Percentiles rank a stretch among this genome's conserved stretches.
phyloP scores from a whole-genome alignment of 352 stramenopile species.

The Globisporangium echinulatum region DNA sequence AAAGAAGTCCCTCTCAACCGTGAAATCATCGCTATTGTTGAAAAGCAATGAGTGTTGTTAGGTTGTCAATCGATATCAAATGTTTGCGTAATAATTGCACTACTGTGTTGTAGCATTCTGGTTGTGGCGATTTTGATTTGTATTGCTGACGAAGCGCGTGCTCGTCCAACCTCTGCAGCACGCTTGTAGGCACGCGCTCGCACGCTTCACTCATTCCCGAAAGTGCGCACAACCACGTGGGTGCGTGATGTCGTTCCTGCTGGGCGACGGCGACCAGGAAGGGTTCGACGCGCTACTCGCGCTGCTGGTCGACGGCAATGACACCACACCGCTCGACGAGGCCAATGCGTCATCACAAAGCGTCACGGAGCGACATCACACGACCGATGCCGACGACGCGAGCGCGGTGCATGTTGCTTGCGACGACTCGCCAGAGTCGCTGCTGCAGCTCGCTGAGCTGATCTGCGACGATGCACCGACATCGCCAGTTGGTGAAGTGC shows the following conservation, averaged over 20 bases:
- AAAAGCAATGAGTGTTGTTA: too few relatives aligned
- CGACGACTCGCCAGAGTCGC: neutral
- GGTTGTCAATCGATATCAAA: too few relatives aligned
- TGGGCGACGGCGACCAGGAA: neutral
- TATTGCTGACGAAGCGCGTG: too few relatives aligned
- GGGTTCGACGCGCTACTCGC: conserved; percentile 1
- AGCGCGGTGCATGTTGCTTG: neutral
- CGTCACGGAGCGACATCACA: neutral
- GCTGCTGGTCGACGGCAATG: neutral
- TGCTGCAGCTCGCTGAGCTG: neutral
- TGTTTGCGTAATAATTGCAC: too few relatives aligned
- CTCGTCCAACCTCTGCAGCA: too few relatives aligned
- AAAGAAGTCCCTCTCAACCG: too few relatives aligned
- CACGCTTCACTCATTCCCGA: too few relatives aligned
- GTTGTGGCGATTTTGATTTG: too few relatives aligned
- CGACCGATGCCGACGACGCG: neutral
- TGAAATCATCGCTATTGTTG: too few relatives aligned
- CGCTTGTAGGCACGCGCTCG: too few relatives aligned
- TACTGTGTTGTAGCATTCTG: too few relatives aligned
- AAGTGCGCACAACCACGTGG: neutral
- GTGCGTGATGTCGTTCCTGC: conserved; percentile 3
- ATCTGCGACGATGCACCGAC: neutral
- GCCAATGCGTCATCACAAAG: neutral
- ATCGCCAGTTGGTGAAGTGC: neutral
- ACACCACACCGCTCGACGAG: neutral